phyloP scores from a whole-genome alignment of 495 filamentous ascomycete species.

The Aspergillus panamensis region DNA sequence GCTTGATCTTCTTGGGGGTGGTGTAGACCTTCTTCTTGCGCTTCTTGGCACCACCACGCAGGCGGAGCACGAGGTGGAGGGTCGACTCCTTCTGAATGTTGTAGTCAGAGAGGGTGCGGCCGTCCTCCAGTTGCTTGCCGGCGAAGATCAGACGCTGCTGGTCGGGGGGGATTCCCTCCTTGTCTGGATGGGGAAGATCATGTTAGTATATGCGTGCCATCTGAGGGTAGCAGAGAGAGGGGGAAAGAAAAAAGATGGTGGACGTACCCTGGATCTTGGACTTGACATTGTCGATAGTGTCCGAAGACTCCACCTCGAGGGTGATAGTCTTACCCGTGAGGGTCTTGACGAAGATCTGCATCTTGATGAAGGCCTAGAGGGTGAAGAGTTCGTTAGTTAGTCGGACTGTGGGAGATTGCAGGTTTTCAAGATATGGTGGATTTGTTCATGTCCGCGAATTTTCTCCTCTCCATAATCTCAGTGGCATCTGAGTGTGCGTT shows the following conservation, averaged over 20 bases:
- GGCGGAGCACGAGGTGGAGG: slow-evolving; percentile 95
- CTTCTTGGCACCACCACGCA: slow-evolving; percentile 97
- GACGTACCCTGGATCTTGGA: slow-evolving; percentile 73
- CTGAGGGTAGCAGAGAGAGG: not conserved
- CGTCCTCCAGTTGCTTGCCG: slow-evolving; percentile 99
- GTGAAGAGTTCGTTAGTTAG: not conserved
- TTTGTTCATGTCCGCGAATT: not conserved
- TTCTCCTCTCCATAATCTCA: not conserved
- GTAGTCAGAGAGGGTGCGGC: slow-evolving; percentile 99
- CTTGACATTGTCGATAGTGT: slow-evolving; percentile 99
- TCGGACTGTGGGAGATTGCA: not conserved
- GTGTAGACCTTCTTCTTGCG: slow-evolving; percentile 99
- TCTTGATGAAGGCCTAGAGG: slow-evolving; percentile 55
- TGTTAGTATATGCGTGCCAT: slow-evolving; percentile 5
- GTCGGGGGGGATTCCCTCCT: slow-evolving; percentile 99
- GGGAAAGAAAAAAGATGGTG: no score
- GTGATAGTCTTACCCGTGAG: slow-evolving; percentile 99
- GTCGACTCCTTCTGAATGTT: slow-evolving; percentile 99
- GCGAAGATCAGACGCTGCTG: slow-evolving; percentile 99
- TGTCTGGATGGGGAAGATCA: slow-evolving; percentile 58
- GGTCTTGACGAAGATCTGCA: slow-evolving; percentile 99
- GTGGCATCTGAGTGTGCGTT: not conserved
- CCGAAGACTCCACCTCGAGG: slow-evolving; percentile 99
- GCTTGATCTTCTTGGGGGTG: slow-evolving; percentile 99
- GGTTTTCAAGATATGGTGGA: not conserved